phyloP scores from a whole-genome alignment of 2,329 filamentous ascomycete species.

The Periconia sp. region DNA sequence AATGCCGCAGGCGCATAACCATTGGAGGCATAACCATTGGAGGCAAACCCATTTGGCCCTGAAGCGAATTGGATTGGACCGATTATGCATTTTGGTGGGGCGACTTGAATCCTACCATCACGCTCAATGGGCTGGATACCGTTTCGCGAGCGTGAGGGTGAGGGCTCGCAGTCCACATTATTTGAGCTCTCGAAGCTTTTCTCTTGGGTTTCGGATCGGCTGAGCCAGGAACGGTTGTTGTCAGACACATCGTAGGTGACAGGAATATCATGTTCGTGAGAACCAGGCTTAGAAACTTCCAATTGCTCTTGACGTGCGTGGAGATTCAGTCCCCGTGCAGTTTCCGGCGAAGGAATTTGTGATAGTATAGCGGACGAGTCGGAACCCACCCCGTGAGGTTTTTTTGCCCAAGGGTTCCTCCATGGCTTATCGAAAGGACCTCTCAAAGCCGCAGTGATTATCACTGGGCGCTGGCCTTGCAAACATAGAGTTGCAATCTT shows the following conservation, averaged over 20 bases:
- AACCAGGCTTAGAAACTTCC: slow-evolving; percentile 18
- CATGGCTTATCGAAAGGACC: slow-evolving; percentile 59
- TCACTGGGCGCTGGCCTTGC: slow-evolving; percentile 56
- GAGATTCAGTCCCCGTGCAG: not conserved
- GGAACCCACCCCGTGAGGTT: slow-evolving; percentile 2
- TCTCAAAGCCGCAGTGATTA: slow-evolving; percentile 62
- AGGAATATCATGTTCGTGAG: slow-evolving; percentile 4
- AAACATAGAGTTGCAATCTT: slow-evolving; percentile 61
- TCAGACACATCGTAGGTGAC: slow-evolving; percentile 13
- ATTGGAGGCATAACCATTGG: slow-evolving; percentile 27
- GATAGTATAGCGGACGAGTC: not conserved
- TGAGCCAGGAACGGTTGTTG: slow-evolving; percentile 26
- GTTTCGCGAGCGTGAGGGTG: slow-evolving; percentile 20
- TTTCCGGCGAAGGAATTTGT: slow-evolving; percentile 2
- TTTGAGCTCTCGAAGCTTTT: slow-evolving; percentile 8
- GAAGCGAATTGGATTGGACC: slow-evolving; percentile 2
- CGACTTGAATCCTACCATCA: slow-evolving; percentile 14
- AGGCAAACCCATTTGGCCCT: slow-evolving; percentile 6
- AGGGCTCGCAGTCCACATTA: slow-evolving; percentile 15
- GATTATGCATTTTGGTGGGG: slow-evolving; percentile 16
- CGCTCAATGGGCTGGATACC: slow-evolving; percentile 6
- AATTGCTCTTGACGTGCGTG: not conserved
- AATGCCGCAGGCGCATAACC: slow-evolving; percentile 29
- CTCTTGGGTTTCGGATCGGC: slow-evolving; percentile 16
- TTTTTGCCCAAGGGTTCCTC: slow-evolving; percentile 39